Conservation (phyloP, 306 rosid genomes). For the Prunus fruticosa region DNA sequence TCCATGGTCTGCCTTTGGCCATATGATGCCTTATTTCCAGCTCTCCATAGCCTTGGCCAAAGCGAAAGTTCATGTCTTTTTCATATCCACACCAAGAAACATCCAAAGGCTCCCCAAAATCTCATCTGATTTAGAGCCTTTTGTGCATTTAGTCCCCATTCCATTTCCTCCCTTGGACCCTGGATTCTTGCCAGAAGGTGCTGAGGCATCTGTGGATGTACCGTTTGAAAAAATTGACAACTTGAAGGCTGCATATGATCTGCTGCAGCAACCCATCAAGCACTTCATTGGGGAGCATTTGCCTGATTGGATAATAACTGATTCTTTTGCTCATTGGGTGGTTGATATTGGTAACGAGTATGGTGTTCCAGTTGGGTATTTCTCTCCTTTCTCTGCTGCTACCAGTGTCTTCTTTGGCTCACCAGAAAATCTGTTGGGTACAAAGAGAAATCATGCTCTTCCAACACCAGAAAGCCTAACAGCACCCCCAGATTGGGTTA, state of each 20-base stretch:
- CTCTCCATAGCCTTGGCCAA: slow-evolving; percentile 24
- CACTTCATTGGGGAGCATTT: slow-evolving; percentile 11
- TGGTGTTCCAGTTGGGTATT: not conserved
- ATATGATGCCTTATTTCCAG: slow-evolving; percentile 13
- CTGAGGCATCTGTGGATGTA: slow-evolving; percentile 22
- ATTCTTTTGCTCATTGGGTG: slow-evolving; percentile 4
- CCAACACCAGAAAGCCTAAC: slow-evolving; percentile 2
- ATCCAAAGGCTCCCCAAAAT: slow-evolving; percentile 16
- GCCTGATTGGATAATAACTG: slow-evolving; percentile 20
- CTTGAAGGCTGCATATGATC: slow-evolving; percentile 8
- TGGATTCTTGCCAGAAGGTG: slow-evolving; percentile 19
- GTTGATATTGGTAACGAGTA: slow-evolving; percentile 6
- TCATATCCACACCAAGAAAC: slow-evolving; percentile 22
- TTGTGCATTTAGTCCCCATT: slow-evolving; percentile 4
- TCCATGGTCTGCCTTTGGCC: slow-evolving; percentile 29
- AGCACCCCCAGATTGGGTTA: slow-evolving; percentile 5
- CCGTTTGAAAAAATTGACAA: slow-evolving; percentile 15
- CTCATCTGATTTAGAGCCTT: not conserved
- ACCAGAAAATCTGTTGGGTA: not conserved
- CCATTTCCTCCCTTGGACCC: slow-evolving; percentile 4
- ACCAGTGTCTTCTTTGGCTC: not conserved
- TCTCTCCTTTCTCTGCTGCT: not conserved
- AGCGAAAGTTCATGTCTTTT: slow-evolving; percentile 15
- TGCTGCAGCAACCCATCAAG: not conserved
- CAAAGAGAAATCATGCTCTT: not conserved